These are phyloP conservation scores for Fusarium continuum DNA, from an alignment of 2,329 filamentous ascomycete species.

Conservation along the genomic window DNA sequence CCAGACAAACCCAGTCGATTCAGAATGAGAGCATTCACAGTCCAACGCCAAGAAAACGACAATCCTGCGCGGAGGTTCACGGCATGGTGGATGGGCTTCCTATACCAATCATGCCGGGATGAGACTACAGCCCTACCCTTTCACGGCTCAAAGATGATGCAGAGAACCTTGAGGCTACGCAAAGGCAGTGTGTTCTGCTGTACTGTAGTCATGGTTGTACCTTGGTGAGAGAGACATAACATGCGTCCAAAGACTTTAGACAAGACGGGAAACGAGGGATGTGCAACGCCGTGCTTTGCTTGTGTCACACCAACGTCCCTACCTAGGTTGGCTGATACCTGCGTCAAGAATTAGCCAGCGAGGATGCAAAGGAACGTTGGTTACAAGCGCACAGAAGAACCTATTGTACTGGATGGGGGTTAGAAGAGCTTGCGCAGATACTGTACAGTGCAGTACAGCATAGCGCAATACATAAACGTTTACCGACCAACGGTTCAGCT, in stretches of 20 bases:
- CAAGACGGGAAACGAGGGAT: conserved; percentile 40
- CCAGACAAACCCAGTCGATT: conserved; percentile 1
- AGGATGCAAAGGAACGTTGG: conserved; percentile 11
- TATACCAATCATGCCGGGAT: conserved; percentile 10
- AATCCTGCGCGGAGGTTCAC: conserved; percentile 15
- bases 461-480: neutral
- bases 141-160: conserved; percentile 37
- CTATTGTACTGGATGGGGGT: neutral
- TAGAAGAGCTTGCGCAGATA: neutral
- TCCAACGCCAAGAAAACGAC: conserved; percentile 20
- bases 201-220: conserved; percentile 14
- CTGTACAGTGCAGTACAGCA: neutral
- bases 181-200: conserved; percentile 21
- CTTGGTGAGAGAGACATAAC: conserved; percentile 30
- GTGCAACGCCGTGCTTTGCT: conserved; percentile 38
- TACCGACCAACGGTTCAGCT: neutral
- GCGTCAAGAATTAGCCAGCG: conserved; percentile 19
- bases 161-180: conserved; percentile 34
- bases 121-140: conserved; percentile 18
- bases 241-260: conserved; percentile 26
- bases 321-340: conserved; percentile 14
- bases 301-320: conserved; percentile 35
- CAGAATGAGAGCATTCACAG: neutral
- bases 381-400: conserved; percentile 12
- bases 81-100: conserved; percentile 18